Evolutionary conservation across 1,139 yeast species (phyloP).

Genomic region (Candida sp.): DNA sequence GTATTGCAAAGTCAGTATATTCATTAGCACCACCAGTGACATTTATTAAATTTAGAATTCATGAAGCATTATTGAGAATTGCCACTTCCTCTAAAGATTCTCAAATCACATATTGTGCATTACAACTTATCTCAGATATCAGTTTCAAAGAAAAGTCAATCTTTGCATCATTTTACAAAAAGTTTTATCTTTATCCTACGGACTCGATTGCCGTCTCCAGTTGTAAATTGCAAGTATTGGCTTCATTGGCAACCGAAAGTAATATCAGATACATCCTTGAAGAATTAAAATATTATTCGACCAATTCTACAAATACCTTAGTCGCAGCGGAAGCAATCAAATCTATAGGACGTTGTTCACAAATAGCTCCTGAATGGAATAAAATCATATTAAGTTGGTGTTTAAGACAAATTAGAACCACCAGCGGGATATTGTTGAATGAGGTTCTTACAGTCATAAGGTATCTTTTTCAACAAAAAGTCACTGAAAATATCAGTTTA

Average conservation of each 20-base stretch:
- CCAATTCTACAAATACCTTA: slow-evolving; percentile 24
- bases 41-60: slow-evolving; percentile 46
- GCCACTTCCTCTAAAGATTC: slow-evolving; percentile 23
- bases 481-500: slow-evolving; percentile 17
- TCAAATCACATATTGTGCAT: slow-evolving; percentile 33
- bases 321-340: slow-evolving; percentile 56
- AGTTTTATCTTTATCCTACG: slow-evolving; percentile 57
- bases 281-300: slow-evolving; percentile 67
- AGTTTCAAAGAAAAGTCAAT: slow-evolving; percentile 33
- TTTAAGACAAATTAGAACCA: slow-evolving; percentile 26
- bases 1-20: slow-evolving; percentile 53
- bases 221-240: slow-evolving; percentile 62
- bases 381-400: slow-evolving; percentile 41
- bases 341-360: slow-evolving; percentile 54
- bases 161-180: slow-evolving; percentile 45
- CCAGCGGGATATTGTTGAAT: slow-evolving; percentile 39
- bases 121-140: slow-evolving; percentile 41
- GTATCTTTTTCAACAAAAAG: slow-evolving; percentile 60
- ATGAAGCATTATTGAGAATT: slow-evolving; percentile 46
- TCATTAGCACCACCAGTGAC: slow-evolving; percentile 52
- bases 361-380: slow-evolving; percentile 32
- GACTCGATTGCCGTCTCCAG: slow-evolving; percentile 49
- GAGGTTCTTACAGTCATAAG: slow-evolving; percentile 71
- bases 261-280: slow-evolving; percentile 54
- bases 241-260: slow-evolving; percentile 50